Percentiles rank a stretch among this genome's conserved stretches.
Evolutionary conservation across 2,329 filamentous ascomycete genomes (phyloP).

Genomic region (Penicillium sp.): DNA sequence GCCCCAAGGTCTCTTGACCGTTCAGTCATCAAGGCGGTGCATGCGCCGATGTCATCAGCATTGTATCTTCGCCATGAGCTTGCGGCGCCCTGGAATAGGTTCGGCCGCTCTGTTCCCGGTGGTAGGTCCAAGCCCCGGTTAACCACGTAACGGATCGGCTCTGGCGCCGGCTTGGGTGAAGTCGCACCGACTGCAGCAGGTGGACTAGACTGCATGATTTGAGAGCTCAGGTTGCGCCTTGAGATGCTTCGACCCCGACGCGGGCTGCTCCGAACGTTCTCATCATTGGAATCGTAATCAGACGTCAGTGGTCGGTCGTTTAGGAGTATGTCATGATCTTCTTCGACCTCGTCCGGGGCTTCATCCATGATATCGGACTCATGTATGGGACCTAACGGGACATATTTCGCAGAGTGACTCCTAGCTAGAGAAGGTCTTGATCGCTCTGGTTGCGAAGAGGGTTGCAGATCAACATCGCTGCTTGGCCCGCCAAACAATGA

Average conservation of each 20-base stretch:
- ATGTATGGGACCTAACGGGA: slow-evolving; percentile 13
- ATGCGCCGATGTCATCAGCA: slow-evolving; percentile 73
- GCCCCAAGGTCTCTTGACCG: slow-evolving; percentile 67
- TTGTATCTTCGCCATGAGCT: slow-evolving; percentile 85
- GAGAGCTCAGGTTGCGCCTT: not conserved
- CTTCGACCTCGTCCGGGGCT: slow-evolving; percentile 5
- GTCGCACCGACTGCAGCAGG: not conserved
- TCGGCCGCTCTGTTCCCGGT: slow-evolving; percentile 53
- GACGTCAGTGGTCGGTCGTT: slow-evolving; percentile 19
- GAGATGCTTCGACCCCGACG: slow-evolving; percentile 1
- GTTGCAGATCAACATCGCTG: slow-evolving; percentile 24
- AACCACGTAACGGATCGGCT: slow-evolving; percentile 15
- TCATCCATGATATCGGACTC: slow-evolving; percentile 9
- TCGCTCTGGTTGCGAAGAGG: slow-evolving; percentile 32
- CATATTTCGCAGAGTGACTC: slow-evolving; percentile 27
- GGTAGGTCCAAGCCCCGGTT: slow-evolving; percentile 23
- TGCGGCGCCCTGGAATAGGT: slow-evolving; percentile 57
- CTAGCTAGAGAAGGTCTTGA: slow-evolving; percentile 31
- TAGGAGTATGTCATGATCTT: slow-evolving; percentile 26
- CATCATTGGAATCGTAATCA: slow-evolving; percentile 26
- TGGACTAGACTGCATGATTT: not conserved
- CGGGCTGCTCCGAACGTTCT: slow-evolving; percentile 24
- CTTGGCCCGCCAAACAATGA: slow-evolving; percentile 27
- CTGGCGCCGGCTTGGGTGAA: not conserved
- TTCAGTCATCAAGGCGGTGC: slow-evolving; percentile 63